Percentiles rank a stretch among this genome's conserved stretches.
Evolutionary conservation across 345 rosid genomes (phyloP).

Genomic region (Citrus glauca): DNA sequence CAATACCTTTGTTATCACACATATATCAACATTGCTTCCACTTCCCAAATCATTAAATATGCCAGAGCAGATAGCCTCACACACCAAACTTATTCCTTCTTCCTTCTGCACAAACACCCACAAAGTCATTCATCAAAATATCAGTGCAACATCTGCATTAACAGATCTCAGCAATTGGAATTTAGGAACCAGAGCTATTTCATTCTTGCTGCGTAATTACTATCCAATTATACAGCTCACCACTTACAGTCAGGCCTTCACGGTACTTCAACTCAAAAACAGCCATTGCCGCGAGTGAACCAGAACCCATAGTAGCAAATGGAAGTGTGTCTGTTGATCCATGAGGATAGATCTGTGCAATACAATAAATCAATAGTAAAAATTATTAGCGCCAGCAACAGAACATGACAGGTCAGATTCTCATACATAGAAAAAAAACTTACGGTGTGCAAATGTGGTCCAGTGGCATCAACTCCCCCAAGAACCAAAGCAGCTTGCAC

Average conservation of each 20-base stretch:
- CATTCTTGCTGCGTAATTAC: not conserved
- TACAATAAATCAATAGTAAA: not conserved
- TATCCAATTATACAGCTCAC: not conserved
- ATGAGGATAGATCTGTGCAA: conserved; percentile 69
- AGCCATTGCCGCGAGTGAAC: conserved; percentile 82
- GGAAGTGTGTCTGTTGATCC: conserved; percentile 79
- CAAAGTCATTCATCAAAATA: not conserved
- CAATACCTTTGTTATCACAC: conserved; percentile 73
- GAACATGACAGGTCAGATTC: not conserved
- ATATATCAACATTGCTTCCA: conserved; percentile 86
- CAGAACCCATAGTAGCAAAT: conserved; percentile 87
- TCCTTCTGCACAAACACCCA: conserved; percentile 42
- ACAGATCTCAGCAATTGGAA: not conserved
- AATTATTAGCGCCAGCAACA: not conserved
- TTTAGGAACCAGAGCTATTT: not conserved
- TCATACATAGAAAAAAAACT: conserved; percentile 21
- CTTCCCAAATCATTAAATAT: conserved; percentile 77
- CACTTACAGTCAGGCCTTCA: conserved; percentile 74
- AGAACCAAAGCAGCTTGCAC: conserved; percentile 77
- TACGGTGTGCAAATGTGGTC: conserved; percentile 79
- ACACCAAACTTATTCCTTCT: conserved; percentile 61
- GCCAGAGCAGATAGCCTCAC: conserved; percentile 72
- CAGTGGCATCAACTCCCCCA: conserved; percentile 79
- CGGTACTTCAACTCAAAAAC: conserved; percentile 68
- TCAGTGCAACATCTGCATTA: not conserved